Base-by-base conservation (phyloP, 257 asterid genomes). In the Solanum ossicruentum region DNA sequence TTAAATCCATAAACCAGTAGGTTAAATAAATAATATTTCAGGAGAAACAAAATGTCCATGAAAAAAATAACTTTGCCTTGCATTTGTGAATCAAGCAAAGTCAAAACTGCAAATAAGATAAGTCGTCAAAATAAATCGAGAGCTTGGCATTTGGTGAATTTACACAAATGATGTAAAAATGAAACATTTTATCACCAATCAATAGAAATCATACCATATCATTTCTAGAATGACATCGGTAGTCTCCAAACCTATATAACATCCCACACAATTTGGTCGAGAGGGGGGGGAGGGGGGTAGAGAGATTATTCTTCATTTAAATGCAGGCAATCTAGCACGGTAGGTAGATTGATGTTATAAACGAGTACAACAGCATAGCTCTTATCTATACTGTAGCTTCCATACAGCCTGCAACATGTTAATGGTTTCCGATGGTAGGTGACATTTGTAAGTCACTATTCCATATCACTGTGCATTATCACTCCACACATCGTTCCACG, bases 401-500 rank as follows among this genome's bases (percentile, higher is more conserved):
- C 81, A 21, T 23, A 77, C 39, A 69, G 58, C 47, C 70, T 28
- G 63, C 83, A 41, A 39, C 73, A 57, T 70, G 45, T 58, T 47
- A 77, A 60, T 21, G 36, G 45, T 11, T 57, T 84, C 78, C n/a
- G 47, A 51, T 26, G 82, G 82, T 26, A 21, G 82, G 63, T 51
- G 82, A 77, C 23, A 51, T 23, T 2, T 77, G 23, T 5, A 77
- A 51, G 82, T 23, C 43, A 51, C 45, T 13, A 77, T 16, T 77
- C 41, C 18, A 52, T 3, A 49, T 77, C 63, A 77, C 60, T 82
- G 86, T 51, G 88, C 79, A 80, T 82, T 84, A 66, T 84, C 89
- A 51, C 97, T 97, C 99, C 99, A 96, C 23, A 95, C 90, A 54
- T 79, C 84, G 85, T 94, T 98, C 98, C 98, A 96, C 12, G 89